These are phyloP conservation scores for Aureobasidium sp. DNA, from an alignment of 2,329 filamentous ascomycete species.

Conservation along the genomic window DNA sequence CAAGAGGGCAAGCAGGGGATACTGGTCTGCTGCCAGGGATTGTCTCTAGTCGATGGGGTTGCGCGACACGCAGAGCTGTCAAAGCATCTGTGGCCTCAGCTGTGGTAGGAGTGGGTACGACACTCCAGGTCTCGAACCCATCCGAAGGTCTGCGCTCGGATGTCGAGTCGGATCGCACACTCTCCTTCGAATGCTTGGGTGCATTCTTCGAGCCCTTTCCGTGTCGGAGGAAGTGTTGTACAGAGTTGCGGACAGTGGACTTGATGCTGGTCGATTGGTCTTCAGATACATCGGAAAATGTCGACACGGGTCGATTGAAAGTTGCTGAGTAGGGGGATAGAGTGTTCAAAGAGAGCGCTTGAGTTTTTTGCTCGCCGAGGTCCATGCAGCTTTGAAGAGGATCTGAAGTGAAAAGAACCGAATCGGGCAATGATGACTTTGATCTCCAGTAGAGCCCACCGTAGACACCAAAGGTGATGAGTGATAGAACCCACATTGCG, in stretches of 20 bases:
- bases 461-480: constrained; percentile 22
- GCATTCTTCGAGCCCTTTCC: not conserved
- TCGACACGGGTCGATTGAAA: constrained; percentile 19
- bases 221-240: constrained; percentile 39
- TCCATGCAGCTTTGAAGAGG: not conserved
- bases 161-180: constrained; percentile 25
- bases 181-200: not conserved
- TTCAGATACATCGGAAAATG: constrained; percentile 16
- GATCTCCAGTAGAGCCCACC: constrained; percentile 22
- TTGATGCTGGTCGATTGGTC: constrained; percentile 18
- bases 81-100: constrained; percentile 33
- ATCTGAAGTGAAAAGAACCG: not conserved
- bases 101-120: constrained; percentile 53
- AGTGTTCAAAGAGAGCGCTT: not conserved
- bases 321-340: constrained; percentile 11
- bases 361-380: not conserved
- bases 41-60: constrained; percentile 56
- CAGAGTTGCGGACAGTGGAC: constrained; percentile 23
- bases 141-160: constrained; percentile 39
- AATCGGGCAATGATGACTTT: constrained; percentile 8
- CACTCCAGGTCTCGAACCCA: constrained; percentile 66
- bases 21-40: constrained; percentile 62
- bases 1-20: constrained; percentile 55
- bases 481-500: constrained; percentile 22
- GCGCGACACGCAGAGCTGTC: constrained; percentile 21